phyloP scores from a whole-genome alignment of 2,329 filamentous ascomycete species.

The Arthrobotrys iridis region DNA sequence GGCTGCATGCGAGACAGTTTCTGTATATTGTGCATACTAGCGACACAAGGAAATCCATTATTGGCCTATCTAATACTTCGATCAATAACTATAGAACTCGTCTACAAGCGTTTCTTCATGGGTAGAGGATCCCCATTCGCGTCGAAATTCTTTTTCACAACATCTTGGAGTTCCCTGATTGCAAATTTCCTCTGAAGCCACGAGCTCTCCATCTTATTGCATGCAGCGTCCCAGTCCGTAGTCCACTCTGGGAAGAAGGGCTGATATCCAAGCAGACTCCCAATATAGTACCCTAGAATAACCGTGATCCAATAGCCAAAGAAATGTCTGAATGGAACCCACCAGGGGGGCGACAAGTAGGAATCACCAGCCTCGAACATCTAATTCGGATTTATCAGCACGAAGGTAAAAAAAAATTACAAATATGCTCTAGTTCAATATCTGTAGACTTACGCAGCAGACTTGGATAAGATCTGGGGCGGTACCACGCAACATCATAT shows the following conservation, averaged over 20 bases:
- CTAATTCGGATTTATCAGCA: constrained; percentile 42
- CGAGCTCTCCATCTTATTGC: constrained; percentile 59
- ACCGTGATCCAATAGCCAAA: constrained; percentile 58
- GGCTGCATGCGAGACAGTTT: no score
- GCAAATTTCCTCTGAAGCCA: constrained; percentile 24
- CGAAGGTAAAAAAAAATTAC: not conserved
- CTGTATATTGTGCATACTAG: no score
- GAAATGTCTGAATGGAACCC: constrained; percentile 60
- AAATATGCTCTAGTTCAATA: not conserved
- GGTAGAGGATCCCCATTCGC: constrained; percentile 9
- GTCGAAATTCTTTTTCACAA: constrained; percentile 20
- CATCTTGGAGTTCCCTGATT: constrained; percentile 15
- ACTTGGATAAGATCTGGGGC: constrained; percentile 60
- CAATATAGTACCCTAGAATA: constrained; percentile 61
- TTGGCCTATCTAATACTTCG: no score
- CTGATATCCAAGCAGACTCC: constrained; percentile 61
- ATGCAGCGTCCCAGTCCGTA: constrained; percentile 61
- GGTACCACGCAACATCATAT: constrained; percentile 58
- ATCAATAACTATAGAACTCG: not conserved
- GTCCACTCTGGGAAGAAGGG: constrained; percentile 61
- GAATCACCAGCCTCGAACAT: constrained; percentile 60
- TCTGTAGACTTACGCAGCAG: constrained; percentile 57
- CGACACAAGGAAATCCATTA: no score
- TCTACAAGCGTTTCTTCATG: not conserved
- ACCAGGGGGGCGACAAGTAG: constrained; percentile 59